A percentile compares a stretch with the other conserved stretches of the same genome.
Conservation (phyloP, 768 basidiomycete genomes). For the Tylopilus cervinicoccineus region DNA sequence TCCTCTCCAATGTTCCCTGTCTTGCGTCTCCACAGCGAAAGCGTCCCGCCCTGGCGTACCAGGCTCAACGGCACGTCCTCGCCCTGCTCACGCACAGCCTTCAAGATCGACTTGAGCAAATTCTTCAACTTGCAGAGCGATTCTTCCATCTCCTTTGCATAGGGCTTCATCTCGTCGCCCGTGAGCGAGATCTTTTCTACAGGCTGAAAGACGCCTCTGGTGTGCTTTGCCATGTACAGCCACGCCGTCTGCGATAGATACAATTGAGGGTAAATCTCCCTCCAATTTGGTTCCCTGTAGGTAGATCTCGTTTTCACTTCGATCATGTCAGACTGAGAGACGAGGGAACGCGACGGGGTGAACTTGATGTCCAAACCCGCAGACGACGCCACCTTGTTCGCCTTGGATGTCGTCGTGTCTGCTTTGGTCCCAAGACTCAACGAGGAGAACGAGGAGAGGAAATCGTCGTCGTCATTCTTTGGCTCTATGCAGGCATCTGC, state of each 20-base stretch:
- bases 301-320: constrained; percentile 34
- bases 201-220: constrained; percentile 46
- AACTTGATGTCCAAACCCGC: constrained; percentile 19
- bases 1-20: constrained; percentile 20
- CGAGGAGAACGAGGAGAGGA: constrained; percentile 25
- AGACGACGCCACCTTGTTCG: background rate
- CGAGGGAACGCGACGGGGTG: constrained; percentile 24
- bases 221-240: constrained; percentile 57
- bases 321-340: constrained; percentile 34
- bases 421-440: constrained; percentile 14
- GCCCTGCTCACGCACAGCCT: constrained; percentile 49
- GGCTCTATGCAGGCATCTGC: constrained; percentile 40
- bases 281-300: constrained; percentile 46
- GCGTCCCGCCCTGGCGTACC: constrained; percentile 40
- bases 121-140: constrained; percentile 27
- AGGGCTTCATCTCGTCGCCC: constrained; percentile 18
- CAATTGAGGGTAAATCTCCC: constrained; percentile 59
- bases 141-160: constrained; percentile 18
- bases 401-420: background rate
- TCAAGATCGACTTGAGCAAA: constrained; percentile 37
- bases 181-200: constrained; percentile 46
- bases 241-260: constrained; percentile 65
- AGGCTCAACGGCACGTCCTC: constrained; percentile 50
- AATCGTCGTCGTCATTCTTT: constrained; percentile 20
- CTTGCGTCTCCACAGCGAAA: constrained; percentile 50